Evolutionary conservation across 352 stramenopile species (phyloP).

Genomic region (Globisporangium camurandrum): DNA sequence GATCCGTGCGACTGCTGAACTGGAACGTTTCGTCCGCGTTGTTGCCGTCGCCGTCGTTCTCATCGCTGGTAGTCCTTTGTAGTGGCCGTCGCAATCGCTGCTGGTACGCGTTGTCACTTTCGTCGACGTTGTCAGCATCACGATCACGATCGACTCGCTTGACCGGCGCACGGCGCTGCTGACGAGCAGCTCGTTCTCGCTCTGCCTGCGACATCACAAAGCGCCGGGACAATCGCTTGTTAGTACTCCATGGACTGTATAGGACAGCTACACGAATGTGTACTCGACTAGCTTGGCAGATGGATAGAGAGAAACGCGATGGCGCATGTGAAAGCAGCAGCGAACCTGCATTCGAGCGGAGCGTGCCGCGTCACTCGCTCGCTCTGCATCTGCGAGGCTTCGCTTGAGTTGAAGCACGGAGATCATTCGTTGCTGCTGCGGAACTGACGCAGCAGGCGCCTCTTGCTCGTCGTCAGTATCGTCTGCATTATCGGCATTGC

Average conservation of each 20-base stretch:
- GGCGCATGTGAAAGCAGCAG: constrained; percentile 11
- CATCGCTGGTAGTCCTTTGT: too few species aligned
- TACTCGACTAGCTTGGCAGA: not conserved
- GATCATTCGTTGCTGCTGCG: constrained; percentile 7
- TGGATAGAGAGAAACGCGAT: not conserved
- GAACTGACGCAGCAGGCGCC: not conserved
- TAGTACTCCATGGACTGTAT: too few species aligned
- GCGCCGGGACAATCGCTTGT: too few species aligned
- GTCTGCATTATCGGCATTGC: constrained; percentile 9
- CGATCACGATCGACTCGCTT: too few species aligned
- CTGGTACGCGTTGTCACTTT: too few species aligned
- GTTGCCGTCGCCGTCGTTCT: not conserved
- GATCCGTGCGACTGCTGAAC: not conserved
- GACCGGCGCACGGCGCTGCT: not conserved
- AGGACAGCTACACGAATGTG: too few species aligned
- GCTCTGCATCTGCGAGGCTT: constrained; percentile 35
- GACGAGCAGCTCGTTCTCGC: not conserved
- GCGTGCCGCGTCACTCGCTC: constrained; percentile 21
- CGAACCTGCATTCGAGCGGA: constrained; percentile 28
- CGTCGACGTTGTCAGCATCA: too few species aligned
- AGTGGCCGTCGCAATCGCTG: too few species aligned
- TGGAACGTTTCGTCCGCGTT: not conserved
- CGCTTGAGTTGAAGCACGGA: constrained; percentile 36
- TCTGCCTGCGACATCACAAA: not conserved
- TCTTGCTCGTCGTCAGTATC: constrained; percentile 1